Evolutionary conservation across 139 green algal genomes (phyloP).

Genomic region (Micromonas commoda): DNA sequence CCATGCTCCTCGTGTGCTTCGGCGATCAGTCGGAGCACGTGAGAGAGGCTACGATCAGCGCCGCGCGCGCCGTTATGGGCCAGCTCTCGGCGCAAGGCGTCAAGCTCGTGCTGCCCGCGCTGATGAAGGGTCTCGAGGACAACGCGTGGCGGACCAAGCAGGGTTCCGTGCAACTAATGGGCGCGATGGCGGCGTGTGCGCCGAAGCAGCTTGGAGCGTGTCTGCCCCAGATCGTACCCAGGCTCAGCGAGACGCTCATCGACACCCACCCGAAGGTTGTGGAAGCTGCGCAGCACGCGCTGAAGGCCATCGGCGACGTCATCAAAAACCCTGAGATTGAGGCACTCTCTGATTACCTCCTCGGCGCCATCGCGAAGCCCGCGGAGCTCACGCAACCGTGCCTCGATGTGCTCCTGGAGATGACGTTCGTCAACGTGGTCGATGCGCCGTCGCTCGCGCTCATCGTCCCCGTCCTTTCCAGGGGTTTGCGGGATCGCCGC

Average conservation of each 20-base stretch:
- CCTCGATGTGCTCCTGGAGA: constrained; percentile 76
- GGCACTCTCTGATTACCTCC: constrained; percentile 67
- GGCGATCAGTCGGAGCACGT: constrained; percentile 64
- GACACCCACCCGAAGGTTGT: constrained; percentile 91
- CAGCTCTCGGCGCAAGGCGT: constrained; percentile 83
- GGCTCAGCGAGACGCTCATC: constrained; percentile 62
- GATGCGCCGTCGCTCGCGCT: constrained; percentile 86
- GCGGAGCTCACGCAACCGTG: constrained; percentile 57
- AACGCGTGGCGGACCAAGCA: constrained; percentile 90
- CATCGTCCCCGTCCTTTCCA: constrained; percentile 86
- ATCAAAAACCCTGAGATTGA: constrained; percentile 91
- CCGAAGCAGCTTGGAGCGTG: constrained; percentile 87
- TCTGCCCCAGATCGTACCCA: constrained; percentile 87
- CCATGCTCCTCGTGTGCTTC: constrained; percentile 83
- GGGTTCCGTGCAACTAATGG: constrained; percentile 82
- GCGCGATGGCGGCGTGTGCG: constrained; percentile 90
- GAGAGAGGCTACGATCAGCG: constrained; percentile 65
- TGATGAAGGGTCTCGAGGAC: constrained; percentile 78
- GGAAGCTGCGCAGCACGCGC: constrained; percentile 60
- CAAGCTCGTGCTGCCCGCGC: constrained; percentile 87
- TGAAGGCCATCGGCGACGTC: constrained; percentile 84
- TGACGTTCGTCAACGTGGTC: constrained; percentile 91
- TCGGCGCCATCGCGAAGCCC: constrained; percentile 81
- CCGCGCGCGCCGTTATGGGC: constrained; percentile 83
- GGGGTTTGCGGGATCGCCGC: constrained; percentile 74